Base-by-base conservation (phyloP, 495 filamentous ascomycete species). In the Massariosphaeria phaeospora region DNA sequence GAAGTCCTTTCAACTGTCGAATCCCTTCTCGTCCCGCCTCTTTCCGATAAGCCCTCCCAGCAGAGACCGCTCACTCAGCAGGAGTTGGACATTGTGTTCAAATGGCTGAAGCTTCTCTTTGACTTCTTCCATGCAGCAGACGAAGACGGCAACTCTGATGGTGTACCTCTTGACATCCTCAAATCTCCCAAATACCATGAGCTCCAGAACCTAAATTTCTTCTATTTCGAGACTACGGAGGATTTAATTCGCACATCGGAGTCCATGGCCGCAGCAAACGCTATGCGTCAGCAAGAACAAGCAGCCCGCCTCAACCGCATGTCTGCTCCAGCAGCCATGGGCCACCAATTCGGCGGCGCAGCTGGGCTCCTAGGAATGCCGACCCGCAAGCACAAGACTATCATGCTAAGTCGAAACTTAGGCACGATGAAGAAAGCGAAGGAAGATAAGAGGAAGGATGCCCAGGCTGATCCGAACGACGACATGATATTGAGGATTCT, bases 121-220 rank as follows among this genome's bases (percentile, higher is more conserved):
- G 85, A 85, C 57, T 99, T 99, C 75, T 97, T 99, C 79, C 83
- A 96, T 63, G 93, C 91, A 36, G 74, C 84, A 44, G 93, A 97
- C 64, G 89, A 93, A 60, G 78, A 82, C 50, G 91, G 93, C 39
- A 86, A 90, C 67, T 85, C 84, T 9, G 77, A 88, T 54, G 94
- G 94, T 48, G 88, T 99, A 6, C 85, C 93, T 0, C 76, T 88
- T 12, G 89, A 95, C 68, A 84, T 96, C 21, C 78, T 99, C 62
- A 94, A 90, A 70, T 93, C 86, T 48, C 88, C 93, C 59, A 99
- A 99, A 79, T 97, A 95, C 73, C 91, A 96, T 73, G 94, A 99
- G 65, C 84, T 99, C 52, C 86, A 89, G 62, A 86, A 84, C 50
- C 78, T 99, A 44, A 93, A 95, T 74, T 99, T 96, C 78, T 97